Conservation (phyloP, 2,329 filamentous ascomycete species). For the Shiraia sp. region DNA sequence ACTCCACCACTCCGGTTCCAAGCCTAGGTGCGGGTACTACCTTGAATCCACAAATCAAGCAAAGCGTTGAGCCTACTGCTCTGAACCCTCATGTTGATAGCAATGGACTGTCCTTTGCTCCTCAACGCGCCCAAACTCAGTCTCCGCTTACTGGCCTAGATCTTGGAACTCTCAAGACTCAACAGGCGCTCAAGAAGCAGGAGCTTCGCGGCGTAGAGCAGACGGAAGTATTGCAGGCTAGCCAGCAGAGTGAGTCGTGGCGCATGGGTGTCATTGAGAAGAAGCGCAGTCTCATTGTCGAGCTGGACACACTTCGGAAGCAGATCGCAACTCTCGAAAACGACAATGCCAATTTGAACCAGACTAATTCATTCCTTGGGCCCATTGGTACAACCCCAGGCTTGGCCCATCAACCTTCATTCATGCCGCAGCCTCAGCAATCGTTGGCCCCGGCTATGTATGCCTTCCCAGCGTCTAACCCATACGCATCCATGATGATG, state of each 20-base stretch:
- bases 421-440: constrained; percentile 31
- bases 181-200: constrained; percentile 36
- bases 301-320: constrained; percentile 42
- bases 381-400: constrained; percentile 7
- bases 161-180: constrained; percentile 29
- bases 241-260: constrained; percentile 38
- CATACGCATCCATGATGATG: constrained; percentile 33
- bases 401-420: constrained; percentile 16
- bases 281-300: constrained; percentile 41
- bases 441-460: constrained; percentile 28
- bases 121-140: constrained; percentile 21
- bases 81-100: constrained; percentile 15
- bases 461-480: constrained; percentile 21
- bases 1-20: constrained; percentile 13
- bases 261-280: constrained; percentile 39
- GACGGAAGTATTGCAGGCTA: constrained; percentile 40
- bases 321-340: constrained; percentile 35
- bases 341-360: constrained; percentile 13
- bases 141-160: constrained; percentile 29
- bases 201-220: constrained; percentile 43
- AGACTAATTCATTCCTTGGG: constrained; percentile 12
- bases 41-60: constrained; percentile 21
- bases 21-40: constrained; percentile 9
- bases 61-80: constrained; percentile 8
- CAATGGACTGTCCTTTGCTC: constrained; percentile 11